phyloP scores from a whole-genome alignment of 805 yeast genomes.

The Crinitomyces ghanaensis region DNA sequence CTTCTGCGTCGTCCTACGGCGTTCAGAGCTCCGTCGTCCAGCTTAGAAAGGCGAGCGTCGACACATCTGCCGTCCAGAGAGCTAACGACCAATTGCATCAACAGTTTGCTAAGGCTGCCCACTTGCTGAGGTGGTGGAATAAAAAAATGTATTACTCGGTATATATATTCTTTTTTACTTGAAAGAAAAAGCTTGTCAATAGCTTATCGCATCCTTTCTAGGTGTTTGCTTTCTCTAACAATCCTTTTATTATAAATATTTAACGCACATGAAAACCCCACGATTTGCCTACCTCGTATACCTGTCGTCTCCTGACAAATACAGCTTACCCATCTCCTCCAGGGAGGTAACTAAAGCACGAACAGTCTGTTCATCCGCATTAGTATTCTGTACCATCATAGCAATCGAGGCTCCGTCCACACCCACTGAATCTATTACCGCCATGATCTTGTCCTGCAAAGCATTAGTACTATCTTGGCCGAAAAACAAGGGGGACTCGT shows the following conservation, averaged over 20 bases:
- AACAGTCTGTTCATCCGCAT: slow-evolving; percentile 1
- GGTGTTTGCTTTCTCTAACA: no score
- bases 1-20: not conserved
- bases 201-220: no score
- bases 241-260: no score
- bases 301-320: not conserved
- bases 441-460: slow-evolving; percentile 5
- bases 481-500: slow-evolving; percentile 2
- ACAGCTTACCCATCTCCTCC: not conserved
- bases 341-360: not conserved
- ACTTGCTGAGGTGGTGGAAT: no score
- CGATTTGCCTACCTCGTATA: no score
- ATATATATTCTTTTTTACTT: no score
- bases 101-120: no score
- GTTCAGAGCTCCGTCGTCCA: not conserved
- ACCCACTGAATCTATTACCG: slow-evolving; percentile 2
- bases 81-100: no score
- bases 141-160: no score
- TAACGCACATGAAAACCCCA: no score
- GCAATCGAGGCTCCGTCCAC: not conserved
- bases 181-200: no score
- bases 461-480: not conserved
- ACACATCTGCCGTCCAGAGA: no score
- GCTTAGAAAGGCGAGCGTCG: not conserved
- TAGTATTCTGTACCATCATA: not conserved